Percentiles rank a stretch among this genome's conserved stretches.
Conservation (phyloP, 495 filamentous ascomycete genomes). For the Hyphodiscus hymeniophilus region DNA sequence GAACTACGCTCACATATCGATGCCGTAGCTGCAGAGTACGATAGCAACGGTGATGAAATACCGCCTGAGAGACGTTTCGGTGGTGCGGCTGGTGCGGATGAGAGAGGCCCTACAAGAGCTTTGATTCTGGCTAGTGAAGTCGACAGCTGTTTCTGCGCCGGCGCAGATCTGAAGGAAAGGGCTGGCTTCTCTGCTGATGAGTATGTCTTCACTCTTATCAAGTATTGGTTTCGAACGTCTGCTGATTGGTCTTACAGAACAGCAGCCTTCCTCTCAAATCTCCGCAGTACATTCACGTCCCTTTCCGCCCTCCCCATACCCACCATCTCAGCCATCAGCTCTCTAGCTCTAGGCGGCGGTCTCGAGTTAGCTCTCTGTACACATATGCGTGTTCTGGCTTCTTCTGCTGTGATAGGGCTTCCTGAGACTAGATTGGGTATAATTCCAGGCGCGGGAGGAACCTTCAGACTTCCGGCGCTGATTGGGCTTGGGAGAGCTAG, state of each 20-base stretch:
- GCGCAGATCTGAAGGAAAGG: conserved; percentile 89
- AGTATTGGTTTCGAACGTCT: no score
- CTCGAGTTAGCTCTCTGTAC: conserved; percentile 85
- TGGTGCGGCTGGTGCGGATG: conserved; percentile 29
- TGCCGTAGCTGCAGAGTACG: conserved; percentile 58
- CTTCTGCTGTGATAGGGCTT: conserved; percentile 64
- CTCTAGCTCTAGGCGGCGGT: conserved; percentile 80
- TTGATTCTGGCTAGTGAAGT: conserved; percentile 71
- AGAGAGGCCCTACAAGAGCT: conserved; percentile 56
- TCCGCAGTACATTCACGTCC: conserved; percentile 61
- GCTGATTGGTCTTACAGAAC: conserved; percentile 44
- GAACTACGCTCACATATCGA: conserved; percentile 62
- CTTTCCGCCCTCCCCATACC: conserved; percentile 72
- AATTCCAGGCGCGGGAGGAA: conserved; percentile 90
- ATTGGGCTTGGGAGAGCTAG: conserved; percentile 69
- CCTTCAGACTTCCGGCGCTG: conserved; percentile 69
- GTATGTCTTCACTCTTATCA: conserved; percentile 26
- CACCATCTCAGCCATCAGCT: conserved; percentile 77
- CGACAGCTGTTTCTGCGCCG: conserved; percentile 82
- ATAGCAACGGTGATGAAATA: conserved; percentile 41
- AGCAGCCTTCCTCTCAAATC: conserved; percentile 60
- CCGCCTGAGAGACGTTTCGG: conserved; percentile 29
- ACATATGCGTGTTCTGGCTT: conserved; percentile 73
- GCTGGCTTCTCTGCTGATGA: conserved; percentile 63
- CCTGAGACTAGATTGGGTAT: conserved; percentile 90